phyloP scores from a whole-genome alignment of 495 filamentous ascomycete species.

The Lophiotrema nucula region DNA sequence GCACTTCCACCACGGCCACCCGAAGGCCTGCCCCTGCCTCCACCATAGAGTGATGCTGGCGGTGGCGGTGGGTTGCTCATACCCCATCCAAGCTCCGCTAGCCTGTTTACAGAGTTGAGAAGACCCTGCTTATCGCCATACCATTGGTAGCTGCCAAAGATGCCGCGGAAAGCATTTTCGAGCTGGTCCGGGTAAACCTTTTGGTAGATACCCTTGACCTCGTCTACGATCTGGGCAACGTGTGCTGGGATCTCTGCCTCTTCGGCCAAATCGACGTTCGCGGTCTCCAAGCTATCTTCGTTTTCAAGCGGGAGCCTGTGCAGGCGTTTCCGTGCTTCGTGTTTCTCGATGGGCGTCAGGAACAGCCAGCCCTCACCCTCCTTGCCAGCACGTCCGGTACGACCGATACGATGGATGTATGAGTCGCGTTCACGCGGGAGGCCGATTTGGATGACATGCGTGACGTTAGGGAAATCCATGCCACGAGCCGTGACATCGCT shows the following conservation, averaged over 20 bases:
- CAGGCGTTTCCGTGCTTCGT: slow-evolving; percentile 51
- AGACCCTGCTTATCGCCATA: slow-evolving; percentile 28
- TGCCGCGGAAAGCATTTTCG: slow-evolving; percentile 53
- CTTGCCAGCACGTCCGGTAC: slow-evolving; percentile 68
- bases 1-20: background rate
- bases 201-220: slow-evolving; percentile 40
- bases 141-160: slow-evolving; percentile 32
- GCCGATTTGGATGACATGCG: slow-evolving; percentile 84
- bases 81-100: slow-evolving; percentile 31
- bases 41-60: slow-evolving; percentile 1
- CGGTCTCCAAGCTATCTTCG: slow-evolving; percentile 55
- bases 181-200: slow-evolving; percentile 44
- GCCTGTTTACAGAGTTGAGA: slow-evolving; percentile 16
- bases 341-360: slow-evolving; percentile 59
- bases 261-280: slow-evolving; percentile 54
- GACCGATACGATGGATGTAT: slow-evolving; percentile 88
- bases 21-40: slow-evolving; percentile 6
- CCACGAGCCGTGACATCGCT: slow-evolving; percentile 94
- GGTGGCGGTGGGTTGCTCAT: slow-evolving; percentile 36
- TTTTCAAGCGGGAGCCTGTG: slow-evolving; percentile 63
- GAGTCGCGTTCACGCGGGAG: slow-evolving; percentile 68
- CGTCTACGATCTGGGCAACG: slow-evolving; percentile 43
- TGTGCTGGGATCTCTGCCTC: slow-evolving; percentile 40
- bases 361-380: slow-evolving; percentile 79
- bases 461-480: slow-evolving; percentile 95